Conservation (phyloP, 805 yeast genomes). For the Kluyveromyces starmeri region DNA sequence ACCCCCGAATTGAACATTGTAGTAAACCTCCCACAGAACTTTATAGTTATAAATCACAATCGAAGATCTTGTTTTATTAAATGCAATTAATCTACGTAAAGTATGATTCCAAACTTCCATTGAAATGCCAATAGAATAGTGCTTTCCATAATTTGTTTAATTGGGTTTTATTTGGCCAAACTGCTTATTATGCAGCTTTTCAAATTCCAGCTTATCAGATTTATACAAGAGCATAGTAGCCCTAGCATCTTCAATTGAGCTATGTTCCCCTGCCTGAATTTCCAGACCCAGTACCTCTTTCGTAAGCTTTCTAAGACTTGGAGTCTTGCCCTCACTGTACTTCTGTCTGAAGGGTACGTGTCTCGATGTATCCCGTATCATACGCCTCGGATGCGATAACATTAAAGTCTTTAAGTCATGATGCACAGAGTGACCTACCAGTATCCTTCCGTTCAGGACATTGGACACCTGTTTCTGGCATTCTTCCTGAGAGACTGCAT, state of each 20-base stretch:
- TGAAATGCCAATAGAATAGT: too few species aligned
- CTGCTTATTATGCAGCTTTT: slow-evolving; percentile 28
- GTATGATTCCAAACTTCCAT: too few species aligned
- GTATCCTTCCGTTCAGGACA: slow-evolving; percentile 43
- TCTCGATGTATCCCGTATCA: slow-evolving; percentile 67
- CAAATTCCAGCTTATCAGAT: slow-evolving; percentile 53
- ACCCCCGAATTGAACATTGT: too few species aligned
- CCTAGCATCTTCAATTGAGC: slow-evolving; percentile 85
- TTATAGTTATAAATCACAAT: too few species aligned
- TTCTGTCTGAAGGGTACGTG: slow-evolving; percentile 46
- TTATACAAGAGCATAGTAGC: slow-evolving; percentile 80
- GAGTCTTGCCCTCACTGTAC: slow-evolving; percentile 58
- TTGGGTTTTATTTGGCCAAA: slow-evolving; percentile 5
- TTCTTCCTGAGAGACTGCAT: slow-evolving; percentile 56
- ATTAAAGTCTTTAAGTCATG: slow-evolving; percentile 67
- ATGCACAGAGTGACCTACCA: slow-evolving; percentile 81
- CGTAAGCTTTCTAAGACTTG: slow-evolving; percentile 59
- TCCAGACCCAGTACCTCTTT: slow-evolving; percentile 46
- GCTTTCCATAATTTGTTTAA: too few species aligned
- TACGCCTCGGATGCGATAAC: slow-evolving; percentile 54
- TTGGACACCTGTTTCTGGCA: slow-evolving; percentile 53
- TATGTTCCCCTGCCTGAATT: slow-evolving; percentile 70
- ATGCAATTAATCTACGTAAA: too few species aligned
- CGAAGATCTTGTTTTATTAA: too few species aligned
- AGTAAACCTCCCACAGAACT: too few species aligned